Evolutionary conservation across 1,284 basidiomycete species (phyloP).

Genomic region (Cryptococcus hybrid): DNA sequence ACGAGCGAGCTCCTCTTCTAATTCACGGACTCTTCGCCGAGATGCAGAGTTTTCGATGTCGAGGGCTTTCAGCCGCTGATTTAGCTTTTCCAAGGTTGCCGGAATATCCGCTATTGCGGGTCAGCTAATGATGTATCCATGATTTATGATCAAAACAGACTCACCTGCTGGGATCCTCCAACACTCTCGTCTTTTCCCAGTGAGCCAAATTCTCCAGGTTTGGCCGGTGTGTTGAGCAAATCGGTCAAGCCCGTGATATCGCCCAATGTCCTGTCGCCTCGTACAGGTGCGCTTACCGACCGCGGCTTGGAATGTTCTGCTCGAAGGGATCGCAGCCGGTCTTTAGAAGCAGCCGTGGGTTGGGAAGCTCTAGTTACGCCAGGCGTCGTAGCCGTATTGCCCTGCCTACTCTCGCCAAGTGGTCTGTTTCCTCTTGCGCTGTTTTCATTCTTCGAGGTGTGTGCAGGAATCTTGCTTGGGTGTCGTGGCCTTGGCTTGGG

Average conservation of each 20-base stretch:
- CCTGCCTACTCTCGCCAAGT: background rate
- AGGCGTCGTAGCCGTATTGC: background rate
- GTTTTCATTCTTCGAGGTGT: too few species aligned
- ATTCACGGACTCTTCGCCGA: constrained; percentile 68
- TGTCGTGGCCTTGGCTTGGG: constrained; percentile 21
- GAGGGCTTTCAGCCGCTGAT: constrained; percentile 51
- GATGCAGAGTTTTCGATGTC: constrained; percentile 77
- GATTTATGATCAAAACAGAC: constrained; percentile 1
- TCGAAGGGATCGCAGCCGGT: background rate
- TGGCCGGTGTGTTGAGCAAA: constrained; percentile 44
- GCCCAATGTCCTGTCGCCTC: constrained; percentile 11
- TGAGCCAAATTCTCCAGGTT: constrained; percentile 26
- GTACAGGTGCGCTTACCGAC: constrained; percentile 16
- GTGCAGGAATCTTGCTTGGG: background rate
- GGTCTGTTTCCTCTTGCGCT: too few species aligned
- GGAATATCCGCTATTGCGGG: constrained; percentile 15
- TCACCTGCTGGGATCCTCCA: constrained; percentile 24
- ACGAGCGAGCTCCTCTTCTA: constrained; percentile 69
- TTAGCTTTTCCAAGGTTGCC: constrained; percentile 29
- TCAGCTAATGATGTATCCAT: background rate
- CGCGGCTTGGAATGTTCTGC: background rate
- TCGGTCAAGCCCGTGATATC: constrained; percentile 47
- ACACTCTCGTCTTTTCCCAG: constrained; percentile 36
- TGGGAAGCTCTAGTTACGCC: background rate
- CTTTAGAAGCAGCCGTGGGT: background rate